A percentile compares a stretch with the other conserved stretches of the same genome.
These are phyloP conservation scores for Phytophthora macrochlamydospora DNA, from an alignment of 352 stramenopile species.

Conservation along the genomic window DNA sequence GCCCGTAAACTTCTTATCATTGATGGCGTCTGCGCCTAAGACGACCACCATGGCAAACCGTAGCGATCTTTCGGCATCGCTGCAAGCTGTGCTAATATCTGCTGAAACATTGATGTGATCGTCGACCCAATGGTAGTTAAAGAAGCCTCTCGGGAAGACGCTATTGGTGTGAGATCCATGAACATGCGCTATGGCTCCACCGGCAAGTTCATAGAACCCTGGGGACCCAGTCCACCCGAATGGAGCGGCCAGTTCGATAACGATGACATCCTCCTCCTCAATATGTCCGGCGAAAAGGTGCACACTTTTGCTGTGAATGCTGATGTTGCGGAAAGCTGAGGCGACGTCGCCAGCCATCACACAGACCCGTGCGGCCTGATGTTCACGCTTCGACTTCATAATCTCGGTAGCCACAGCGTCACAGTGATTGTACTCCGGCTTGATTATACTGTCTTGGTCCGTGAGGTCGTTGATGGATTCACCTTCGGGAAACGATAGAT, in stretches of 20 bases:
- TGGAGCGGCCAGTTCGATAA: conserved; percentile 18
- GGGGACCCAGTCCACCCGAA: conserved; percentile 23
- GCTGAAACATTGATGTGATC: conserved; percentile 15
- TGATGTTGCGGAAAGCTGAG: conserved; percentile 14
- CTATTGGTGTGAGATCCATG: conserved; percentile 7
- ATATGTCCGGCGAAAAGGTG: conserved; percentile 18
- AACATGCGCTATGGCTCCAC: conserved; percentile 13
- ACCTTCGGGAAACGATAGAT: conserved; percentile 14
- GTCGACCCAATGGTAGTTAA: conserved; percentile 28
- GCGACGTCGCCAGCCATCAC: conserved; percentile 19
- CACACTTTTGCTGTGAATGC: conserved; percentile 19
- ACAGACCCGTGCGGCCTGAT: background rate
- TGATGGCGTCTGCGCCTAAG: conserved; percentile 18
- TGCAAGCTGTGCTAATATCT: background rate
- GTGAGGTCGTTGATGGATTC: conserved; percentile 24
- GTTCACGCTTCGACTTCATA: background rate
- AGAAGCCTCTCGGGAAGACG: background rate
- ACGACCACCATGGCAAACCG: conserved; percentile 20
- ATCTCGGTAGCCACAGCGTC: conserved; percentile 16
- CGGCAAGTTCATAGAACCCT: conserved; percentile 16
- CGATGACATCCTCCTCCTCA: conserved; percentile 18
- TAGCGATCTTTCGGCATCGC: conserved; percentile 12
- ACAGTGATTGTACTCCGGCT: conserved; percentile 19
- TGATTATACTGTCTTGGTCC: conserved; percentile 21
- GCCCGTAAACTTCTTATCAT: conserved; percentile 21